Base-by-base conservation (phyloP, 148 eudicot genomes). In the Vaccinium darrowii region DNA sequence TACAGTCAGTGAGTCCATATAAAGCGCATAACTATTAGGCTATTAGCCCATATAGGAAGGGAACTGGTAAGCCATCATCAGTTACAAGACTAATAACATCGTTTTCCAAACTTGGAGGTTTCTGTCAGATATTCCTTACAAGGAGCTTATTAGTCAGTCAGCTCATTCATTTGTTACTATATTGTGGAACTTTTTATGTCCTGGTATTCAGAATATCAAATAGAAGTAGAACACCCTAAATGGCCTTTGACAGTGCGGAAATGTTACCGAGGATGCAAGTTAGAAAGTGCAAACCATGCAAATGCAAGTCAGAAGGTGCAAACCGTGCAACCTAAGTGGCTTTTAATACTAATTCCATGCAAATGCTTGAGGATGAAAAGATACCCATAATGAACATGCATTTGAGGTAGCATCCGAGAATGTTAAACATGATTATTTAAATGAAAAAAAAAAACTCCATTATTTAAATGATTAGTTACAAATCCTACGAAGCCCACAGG, bases 361-460 rank as follows among this genome's bases (percentile, higher is more conserved):
- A 76, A 3, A n/a, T 19, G 56, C 33, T 76, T 52, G 39, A 52
- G 56, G 33, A 77, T n/a, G 57, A 74, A 39, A 18, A 5, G 18
- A 33, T 1, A 74, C n/a, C 8, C 2, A 53, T 75, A 43, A 30
- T 49, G 33, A 49, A 76, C 3, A 14, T 5, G 60, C 18, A 51
- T 23, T 78, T n/a, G 60, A 78, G 80, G 18, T 27, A 78, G 47
- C 7, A 33, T 56, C 30, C 18, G 25, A 54, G 5, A 56, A 56
- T 36, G 67, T 6, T 13, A 52, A 53, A 78, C 43, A 49, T 78
- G 1, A 15, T 78, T 53, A 25, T 74, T 14, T n/a, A n/a, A n/a
- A n/a, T n/a, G n/a, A n/a, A n/a, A n/a, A 23, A 77, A 77, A 51
- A 23, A 77, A 77, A 77, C 80, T 77, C 51, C 4, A 51, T 53